Base-by-base conservation (phyloP, 2,329 filamentous ascomycete species). In the Phyllosticta citrichinensis region DNA sequence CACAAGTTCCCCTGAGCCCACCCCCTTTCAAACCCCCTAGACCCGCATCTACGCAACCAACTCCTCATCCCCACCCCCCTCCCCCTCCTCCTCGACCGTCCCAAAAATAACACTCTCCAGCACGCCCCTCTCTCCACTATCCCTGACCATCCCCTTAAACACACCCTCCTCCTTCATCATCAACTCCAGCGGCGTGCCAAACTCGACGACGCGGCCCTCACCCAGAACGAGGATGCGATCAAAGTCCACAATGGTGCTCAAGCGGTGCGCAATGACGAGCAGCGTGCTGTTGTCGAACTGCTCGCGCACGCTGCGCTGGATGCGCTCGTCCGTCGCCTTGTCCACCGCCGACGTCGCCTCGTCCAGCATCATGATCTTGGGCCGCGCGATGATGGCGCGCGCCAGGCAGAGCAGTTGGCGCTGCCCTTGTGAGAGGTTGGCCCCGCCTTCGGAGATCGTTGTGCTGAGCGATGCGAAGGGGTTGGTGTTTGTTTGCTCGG, bases 301-400 rank as follows among this genome's bases (percentile, higher is more conserved):
- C 25, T 65, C 61, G 9, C 62, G 56, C 19, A 69, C 62, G 52
- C 62, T 60, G 14, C 52, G 35, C 55, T 65, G 67, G 51, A 69
- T 67, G 56, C 63, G 58, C 19, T 50, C 57, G 33, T 68, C 67
- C 12, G 65, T 69, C 24, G 61, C 63, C 27, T 61, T 62, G 63
- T 69, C 66, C 3, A 69, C 61, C 0, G 88, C 87, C 2, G 83
- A 87, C 0, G 89, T 93, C 0, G 89, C 88, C 74, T 92, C 88
- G 69, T 93, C 88, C 1, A 92, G 80, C 1, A 92, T 84, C 82
- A 93, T 87, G 66, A 93, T 84, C 69, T 87, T 87, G 2, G 88
- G 87, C 0, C 85, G 81, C 6, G 65, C 56, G 12, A 66, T 55
- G 50, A 68, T 64, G 56, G 66, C 66, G 50, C 66, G 64, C 2